A percentile compares a stretch with the other conserved stretches of the same genome.
These are phyloP conservation scores for Diplodia scrobiculata DNA, from an alignment of 2,329 filamentous ascomycete genomes.

Conservation along the genomic window DNA sequence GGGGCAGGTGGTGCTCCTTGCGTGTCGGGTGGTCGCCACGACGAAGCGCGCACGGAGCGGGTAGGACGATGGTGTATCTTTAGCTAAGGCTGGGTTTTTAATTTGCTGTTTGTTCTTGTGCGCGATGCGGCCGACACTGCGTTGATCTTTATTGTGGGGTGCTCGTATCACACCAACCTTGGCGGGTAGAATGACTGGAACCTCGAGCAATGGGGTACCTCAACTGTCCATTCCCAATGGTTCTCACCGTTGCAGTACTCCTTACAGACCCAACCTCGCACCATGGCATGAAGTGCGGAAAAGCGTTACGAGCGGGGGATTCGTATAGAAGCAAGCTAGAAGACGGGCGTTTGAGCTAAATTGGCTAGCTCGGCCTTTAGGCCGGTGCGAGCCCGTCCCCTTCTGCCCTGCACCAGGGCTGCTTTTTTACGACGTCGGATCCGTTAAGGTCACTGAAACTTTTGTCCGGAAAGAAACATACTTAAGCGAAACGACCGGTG, in stretches of 20 bases:
- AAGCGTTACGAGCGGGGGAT: not conserved
- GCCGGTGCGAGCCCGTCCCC: not conserved
- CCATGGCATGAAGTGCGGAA: not conserved
- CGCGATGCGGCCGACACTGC: not conserved
- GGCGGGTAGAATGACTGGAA: not conserved
- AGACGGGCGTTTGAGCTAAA: slow-evolving; percentile 9
- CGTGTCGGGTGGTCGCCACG: not conserved
- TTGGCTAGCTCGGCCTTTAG: not conserved
- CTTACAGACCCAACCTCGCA: not conserved
- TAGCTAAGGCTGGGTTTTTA: not conserved
- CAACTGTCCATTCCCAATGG: not conserved
- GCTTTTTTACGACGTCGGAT: no score
- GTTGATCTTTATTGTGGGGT: slow-evolving; percentile 1
- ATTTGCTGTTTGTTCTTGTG: not conserved
- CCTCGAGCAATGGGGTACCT: not conserved
- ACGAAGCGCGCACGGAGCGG: not conserved
- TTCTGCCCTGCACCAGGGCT: not conserved
- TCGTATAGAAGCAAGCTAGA: not conserved
- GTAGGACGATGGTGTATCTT: not conserved
- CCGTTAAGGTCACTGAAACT: no score
- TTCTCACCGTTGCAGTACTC: not conserved
- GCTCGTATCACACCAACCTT: not conserved
- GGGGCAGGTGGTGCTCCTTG: slow-evolving; percentile 2
- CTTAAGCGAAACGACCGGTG: not conserved
- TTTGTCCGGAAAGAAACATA: no score